Percentiles rank a stretch among this genome's conserved stretches.
Conservation (phyloP, 1,284 basidiomycete species). For the Ustilago loliicola region DNA sequence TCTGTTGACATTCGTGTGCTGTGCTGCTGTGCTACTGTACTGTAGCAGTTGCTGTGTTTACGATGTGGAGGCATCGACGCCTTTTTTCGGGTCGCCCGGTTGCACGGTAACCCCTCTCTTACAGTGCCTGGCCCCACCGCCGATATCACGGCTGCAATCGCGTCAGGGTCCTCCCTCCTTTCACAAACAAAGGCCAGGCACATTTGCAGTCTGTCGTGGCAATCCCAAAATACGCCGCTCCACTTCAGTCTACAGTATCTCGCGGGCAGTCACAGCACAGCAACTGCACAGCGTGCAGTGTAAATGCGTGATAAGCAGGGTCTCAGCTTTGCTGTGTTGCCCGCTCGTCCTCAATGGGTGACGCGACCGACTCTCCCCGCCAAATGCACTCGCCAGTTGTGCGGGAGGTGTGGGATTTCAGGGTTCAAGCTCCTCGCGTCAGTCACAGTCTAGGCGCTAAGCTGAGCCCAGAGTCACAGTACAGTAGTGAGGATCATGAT, state of each 20-base stretch:
- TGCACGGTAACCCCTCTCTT: background rate
- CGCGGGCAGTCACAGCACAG: conserved; percentile 7
- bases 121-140: background rate
- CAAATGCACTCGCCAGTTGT: too few relatives aligned
- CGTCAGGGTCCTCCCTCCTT: conserved; percentile 12
- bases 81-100: background rate
- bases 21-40: background rate
- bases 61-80: background rate
- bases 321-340: background rate
- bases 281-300: background rate
- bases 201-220: background rate
- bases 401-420: too few relatives aligned
- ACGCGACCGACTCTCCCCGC: too few relatives aligned
- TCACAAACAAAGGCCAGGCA: background rate
- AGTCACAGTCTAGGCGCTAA: too few relatives aligned
- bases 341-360: too few relatives aligned
- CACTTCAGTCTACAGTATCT: conserved; percentile 9
- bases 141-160: background rate
- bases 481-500: too few relatives aligned
- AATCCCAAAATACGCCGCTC: conserved; percentile 19
- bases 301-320: background rate
- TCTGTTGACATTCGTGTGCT: background rate
- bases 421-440: too few relatives aligned
- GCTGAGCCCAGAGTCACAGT: too few relatives aligned
- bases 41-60: background rate